A percentile compares a stretch with the other conserved stretches of the same genome.
phyloP scores from a whole-genome alignment of 176 grass and related monocot genomes.

The Lolium perenne region DNA sequence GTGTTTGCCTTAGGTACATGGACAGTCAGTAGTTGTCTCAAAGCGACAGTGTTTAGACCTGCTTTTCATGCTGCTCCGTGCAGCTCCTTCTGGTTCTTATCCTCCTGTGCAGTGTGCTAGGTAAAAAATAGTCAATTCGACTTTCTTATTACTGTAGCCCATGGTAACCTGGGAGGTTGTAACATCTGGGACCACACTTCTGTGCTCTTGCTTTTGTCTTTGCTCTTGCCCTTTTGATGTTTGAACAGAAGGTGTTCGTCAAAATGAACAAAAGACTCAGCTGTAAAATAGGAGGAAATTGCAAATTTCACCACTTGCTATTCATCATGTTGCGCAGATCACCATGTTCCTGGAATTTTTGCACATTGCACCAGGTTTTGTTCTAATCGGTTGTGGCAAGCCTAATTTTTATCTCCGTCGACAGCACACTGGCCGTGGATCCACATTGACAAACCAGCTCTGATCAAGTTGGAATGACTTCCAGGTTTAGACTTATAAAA shows the following conservation, averaged over 20 bases:
- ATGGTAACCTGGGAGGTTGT: background rate
- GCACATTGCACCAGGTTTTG: too few species aligned
- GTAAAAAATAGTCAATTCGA: slow-evolving; percentile 3
- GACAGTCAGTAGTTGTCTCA: slow-evolving; percentile 38
- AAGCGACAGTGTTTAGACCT: slow-evolving; percentile 21
- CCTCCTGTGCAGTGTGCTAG: background rate
- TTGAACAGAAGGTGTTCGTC: slow-evolving; percentile 18
- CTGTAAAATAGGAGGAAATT: too few species aligned
- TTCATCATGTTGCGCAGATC: too few species aligned
- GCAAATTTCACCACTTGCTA: too few species aligned
- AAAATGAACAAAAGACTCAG: background rate
- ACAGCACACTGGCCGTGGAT: too few species aligned
- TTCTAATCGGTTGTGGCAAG: too few species aligned
- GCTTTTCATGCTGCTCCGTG: slow-evolving; percentile 44
- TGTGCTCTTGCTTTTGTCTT: background rate
- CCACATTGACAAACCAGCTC: too few species aligned
- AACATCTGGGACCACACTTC: slow-evolving; percentile 16
- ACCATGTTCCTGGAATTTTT: too few species aligned
- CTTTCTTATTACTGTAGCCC: slow-evolving; percentile 7
- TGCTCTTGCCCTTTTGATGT: slow-evolving; percentile 6
- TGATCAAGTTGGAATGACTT: too few species aligned
- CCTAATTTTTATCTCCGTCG: too few species aligned
- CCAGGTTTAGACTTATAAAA: too few species aligned
- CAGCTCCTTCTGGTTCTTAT: slow-evolving; percentile 14
- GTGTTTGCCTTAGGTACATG: slow-evolving; percentile 37